These are phyloP conservation scores for Chaetomium fimeti DNA, from an alignment of 495 filamentous ascomycete genomes.

Conservation along the genomic window DNA sequence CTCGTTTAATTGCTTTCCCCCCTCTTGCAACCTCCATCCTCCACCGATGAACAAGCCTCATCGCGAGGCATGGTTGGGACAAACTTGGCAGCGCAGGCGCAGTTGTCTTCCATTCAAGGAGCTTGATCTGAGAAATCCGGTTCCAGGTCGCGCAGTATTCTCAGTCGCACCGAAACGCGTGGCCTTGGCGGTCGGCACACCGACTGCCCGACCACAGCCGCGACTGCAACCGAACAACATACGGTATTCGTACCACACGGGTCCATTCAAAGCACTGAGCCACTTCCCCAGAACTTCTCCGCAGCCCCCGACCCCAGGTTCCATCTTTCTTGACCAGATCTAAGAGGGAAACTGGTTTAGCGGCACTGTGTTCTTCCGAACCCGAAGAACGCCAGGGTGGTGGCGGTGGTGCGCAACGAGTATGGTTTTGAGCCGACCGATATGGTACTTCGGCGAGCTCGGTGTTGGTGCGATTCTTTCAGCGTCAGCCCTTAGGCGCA, in stretches of 20 bases:
- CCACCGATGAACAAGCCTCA: background rate
- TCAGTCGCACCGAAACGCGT: background rate
- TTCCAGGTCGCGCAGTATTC: background rate
- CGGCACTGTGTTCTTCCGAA: constrained; percentile 2
- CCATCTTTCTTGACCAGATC: background rate
- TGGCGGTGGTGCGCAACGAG: background rate
- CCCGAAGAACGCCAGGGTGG: background rate
- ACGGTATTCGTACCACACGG: background rate
- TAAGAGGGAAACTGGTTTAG: background rate
- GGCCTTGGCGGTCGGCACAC: background rate
- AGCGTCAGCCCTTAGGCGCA: constrained; percentile 8
- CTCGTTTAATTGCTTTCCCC: constrained; percentile 17
- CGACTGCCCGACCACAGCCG: background rate
- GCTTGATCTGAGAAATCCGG: background rate
- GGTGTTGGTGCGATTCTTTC: constrained; percentile 7
- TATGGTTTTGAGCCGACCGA: constrained; percentile 13
- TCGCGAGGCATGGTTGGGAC: no score
- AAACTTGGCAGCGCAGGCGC: background rate
- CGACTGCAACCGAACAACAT: background rate
- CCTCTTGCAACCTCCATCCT: background rate
- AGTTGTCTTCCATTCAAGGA: background rate
- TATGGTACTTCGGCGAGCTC: constrained; percentile 10
- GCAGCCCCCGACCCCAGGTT: background rate
- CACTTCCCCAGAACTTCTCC: constrained; percentile 10
- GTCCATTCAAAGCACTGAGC: background rate